Evolutionary conservation across 768 basidiomycete species (phyloP).

Genomic region (Naematelia aurantialba): DNA sequence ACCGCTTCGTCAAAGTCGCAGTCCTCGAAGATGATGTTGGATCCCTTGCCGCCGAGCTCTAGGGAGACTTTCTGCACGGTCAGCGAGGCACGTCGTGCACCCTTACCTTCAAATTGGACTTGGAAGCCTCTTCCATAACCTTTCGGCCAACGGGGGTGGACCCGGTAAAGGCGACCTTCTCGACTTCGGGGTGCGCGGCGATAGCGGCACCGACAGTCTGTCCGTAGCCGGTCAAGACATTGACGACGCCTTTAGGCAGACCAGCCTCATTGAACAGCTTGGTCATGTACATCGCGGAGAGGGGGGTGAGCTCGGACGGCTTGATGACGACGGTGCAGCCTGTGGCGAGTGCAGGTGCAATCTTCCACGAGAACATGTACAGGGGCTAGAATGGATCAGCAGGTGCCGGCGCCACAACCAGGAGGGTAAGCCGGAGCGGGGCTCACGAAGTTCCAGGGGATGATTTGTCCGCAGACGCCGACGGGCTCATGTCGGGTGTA

Average conservation of each 20-base stretch:
- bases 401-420: not conserved
- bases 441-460: conserved; percentile 74
- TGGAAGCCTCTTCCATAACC: conserved; percentile 75
- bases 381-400: conserved; percentile 23
- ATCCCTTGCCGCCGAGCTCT: conserved; percentile 73
- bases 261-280: conserved; percentile 46
- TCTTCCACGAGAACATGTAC: conserved; percentile 64
- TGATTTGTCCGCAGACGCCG: conserved; percentile 68
- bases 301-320: conserved; percentile 66
- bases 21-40: conserved; percentile 50
- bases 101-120: conserved; percentile 63
- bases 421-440: not conserved
- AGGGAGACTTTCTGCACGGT: conserved; percentile 66
- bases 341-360: conserved; percentile 83
- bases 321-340: conserved; percentile 96
- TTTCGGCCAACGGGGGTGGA: conserved; percentile 62
- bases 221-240: conserved; percentile 42
- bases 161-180: conserved; percentile 51
- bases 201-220: conserved; percentile 43
- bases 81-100: not conserved
- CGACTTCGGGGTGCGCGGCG: conserved; percentile 36
- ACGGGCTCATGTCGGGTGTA: conserved; percentile 70
- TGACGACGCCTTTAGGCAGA: conserved; percentile 45
- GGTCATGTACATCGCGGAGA: conserved; percentile 45
- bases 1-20: conserved; percentile 46